These are phyloP conservation scores for Schizopora paradoxa DNA, from an alignment of 1,284 basidiomycete species.

Conservation along the genomic window DNA sequence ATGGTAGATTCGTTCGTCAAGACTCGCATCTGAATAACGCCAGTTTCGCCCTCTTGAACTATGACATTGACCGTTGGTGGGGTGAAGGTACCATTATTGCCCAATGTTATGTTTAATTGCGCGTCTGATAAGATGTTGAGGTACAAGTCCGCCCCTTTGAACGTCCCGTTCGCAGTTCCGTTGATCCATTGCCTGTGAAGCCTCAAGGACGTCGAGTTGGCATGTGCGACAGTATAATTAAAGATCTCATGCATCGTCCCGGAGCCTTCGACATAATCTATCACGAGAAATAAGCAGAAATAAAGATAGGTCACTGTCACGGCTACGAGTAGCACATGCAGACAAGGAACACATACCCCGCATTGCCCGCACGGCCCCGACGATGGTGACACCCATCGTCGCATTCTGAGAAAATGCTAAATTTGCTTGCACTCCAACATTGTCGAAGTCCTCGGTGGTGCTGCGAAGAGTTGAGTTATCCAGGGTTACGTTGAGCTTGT, in stretches of 20 bases:
- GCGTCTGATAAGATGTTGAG: conserved; percentile 27
- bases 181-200: conserved; percentile 39
- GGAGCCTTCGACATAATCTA: conserved; percentile 25
- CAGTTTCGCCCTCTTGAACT: conserved; percentile 24
- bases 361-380: conserved; percentile 38
- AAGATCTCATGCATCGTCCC: conserved; percentile 37
- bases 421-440: conserved; percentile 34
- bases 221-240: conserved; percentile 37
- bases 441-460: conserved; percentile 27
- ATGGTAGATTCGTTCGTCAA: conserved; percentile 38
- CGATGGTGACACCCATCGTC: conserved; percentile 34
- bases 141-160: conserved; percentile 23
- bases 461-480: conserved; percentile 25
- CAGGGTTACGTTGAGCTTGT: conserved; percentile 26
- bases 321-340: not conserved
- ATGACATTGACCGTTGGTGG: conserved; percentile 32
- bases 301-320: not conserved
- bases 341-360: conserved; percentile 19
- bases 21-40: conserved; percentile 30
- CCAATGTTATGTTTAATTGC: conserved; percentile 27
- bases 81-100: conserved; percentile 26
- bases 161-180: conserved; percentile 30
- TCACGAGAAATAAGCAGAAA: not conserved
- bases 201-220: conserved; percentile 28
- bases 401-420: conserved; percentile 32